Evolutionary conservation across 1,284 basidiomycete species (phyloP).

Genomic region (Xanthoconium separans): DNA sequence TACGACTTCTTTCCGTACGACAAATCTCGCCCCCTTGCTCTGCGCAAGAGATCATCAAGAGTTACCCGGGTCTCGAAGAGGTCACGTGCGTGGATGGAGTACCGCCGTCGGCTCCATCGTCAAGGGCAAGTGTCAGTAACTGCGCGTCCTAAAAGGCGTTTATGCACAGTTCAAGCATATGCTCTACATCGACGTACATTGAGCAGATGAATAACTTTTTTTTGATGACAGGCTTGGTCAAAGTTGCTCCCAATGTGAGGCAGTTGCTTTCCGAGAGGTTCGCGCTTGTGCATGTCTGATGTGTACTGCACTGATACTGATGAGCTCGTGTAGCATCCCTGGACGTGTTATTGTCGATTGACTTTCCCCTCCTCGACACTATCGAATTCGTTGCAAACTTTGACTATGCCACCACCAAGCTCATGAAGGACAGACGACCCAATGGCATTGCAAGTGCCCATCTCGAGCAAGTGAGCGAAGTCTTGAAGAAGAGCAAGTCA

Average conservation of each 20-base stretch:
- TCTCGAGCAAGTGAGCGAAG: background rate
- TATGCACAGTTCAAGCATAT: background rate
- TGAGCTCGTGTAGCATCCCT: background rate
- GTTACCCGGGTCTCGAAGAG: slow-evolving; percentile 30
- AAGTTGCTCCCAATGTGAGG: background rate
- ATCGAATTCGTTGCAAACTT: background rate
- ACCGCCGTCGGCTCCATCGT: slow-evolving; percentile 9
- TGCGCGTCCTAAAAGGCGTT: slow-evolving; percentile 10
- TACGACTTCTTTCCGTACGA: slow-evolving; percentile 28
- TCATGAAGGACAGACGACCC: background rate
- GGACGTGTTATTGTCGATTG: background rate
- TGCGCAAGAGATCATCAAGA: slow-evolving; percentile 34
- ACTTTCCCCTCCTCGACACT: background rate
- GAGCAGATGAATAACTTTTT: no score
- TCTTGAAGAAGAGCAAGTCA: background rate
- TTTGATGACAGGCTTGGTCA: background rate
- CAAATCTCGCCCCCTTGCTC: slow-evolving; percentile 27
- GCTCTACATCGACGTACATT: slow-evolving; percentile 4
- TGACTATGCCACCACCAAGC: background rate
- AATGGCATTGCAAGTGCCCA: no score
- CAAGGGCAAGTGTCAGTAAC: slow-evolving; percentile 2
- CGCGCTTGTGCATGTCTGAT: background rate
- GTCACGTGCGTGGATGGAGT: slow-evolving; percentile 23
- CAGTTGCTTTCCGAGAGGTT: background rate
- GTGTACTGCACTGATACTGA: background rate